Evolutionary conservation across 2,329 filamentous ascomycete species (phyloP), one percentile per base, ranked within the genome.

Genomic region (Aurifilum marmelostoma): DNA sequence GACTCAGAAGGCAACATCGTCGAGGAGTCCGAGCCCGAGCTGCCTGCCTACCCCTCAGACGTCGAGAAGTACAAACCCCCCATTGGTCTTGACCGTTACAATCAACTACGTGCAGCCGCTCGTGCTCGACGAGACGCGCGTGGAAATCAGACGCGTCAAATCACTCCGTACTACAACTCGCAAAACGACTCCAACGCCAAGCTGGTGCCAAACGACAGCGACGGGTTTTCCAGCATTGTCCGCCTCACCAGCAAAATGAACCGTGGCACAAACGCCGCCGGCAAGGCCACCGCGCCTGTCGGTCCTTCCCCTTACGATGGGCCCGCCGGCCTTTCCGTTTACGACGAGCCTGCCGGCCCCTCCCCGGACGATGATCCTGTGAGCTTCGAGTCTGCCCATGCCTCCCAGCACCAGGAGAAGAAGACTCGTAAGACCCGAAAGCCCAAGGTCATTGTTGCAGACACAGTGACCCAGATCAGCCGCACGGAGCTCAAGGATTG

Each of bases 1-100:
- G 85, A 87, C 70, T 81, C 77, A 32, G 76, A 86, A 12, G 85
- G 85, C 50, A 86, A 86, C 69, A 74, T 87, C 47, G 73, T 84
- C 16, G 81, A 84, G 21, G 82, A 84, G 60, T 77, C 77, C 27
- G 81, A 84, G 60, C 78, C 77, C 27, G 81, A 84, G 47, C 75
- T 87, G 41, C 84, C 84, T 43, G 75, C 75, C 24, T 75, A 84
- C 34, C 79, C 77, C 43, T 72, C 66, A 32, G 52, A 63, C 65
- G 37, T 39, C 9, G 37, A 39, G 11, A 39, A 12, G 9, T 39
- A 39, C 37, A 2, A 7, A 7, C 37, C 37, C 5, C 34, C 37
- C 37, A 39, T 39, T 11, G 37, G 37, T 7, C 37, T 39, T 39
- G 6, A 12, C 12, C 6, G 11, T 7, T 39, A 39, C 37, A 11